These are phyloP conservation scores for Solanum chiquidenum DNA, from an alignment of 257 asterid species.

Conservation along the genomic window DNA sequence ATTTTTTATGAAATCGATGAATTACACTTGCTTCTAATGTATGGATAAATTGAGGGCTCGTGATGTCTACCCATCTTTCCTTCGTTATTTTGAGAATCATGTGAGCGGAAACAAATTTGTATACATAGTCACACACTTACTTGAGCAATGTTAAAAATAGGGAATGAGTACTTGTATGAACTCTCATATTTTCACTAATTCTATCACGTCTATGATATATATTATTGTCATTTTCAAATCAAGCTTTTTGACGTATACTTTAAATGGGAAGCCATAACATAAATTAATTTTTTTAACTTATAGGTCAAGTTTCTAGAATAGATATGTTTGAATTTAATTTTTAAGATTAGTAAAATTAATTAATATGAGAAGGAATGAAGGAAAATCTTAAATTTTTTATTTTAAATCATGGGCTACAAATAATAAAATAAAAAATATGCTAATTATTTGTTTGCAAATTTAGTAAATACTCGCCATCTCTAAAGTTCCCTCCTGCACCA, in stretches of 20 bases:
- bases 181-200: background rate
- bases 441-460: background rate
- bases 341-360: background rate
- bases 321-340: too few species aligned
- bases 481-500: background rate
- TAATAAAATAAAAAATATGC: background rate
- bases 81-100: background rate
- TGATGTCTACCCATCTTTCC: background rate
- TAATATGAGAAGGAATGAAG: background rate
- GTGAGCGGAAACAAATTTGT: background rate
- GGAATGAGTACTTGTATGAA: too few species aligned
- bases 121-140: background rate
- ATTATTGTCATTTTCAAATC: too few species aligned
- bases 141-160: background rate
- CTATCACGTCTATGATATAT: too few species aligned
- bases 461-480: background rate
- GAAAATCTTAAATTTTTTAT: background rate
- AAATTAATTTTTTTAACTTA: too few species aligned
- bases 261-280: too few species aligned
- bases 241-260: too few species aligned
- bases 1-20: background rate
- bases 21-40: background rate
- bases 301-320: background rate
- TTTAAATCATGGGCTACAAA: background rate
- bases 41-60: background rate